These are phyloP conservation scores for Nyssa sinensis DNA, from an alignment of 148 eudicot genomes.

Conservation along the genomic window DNA sequence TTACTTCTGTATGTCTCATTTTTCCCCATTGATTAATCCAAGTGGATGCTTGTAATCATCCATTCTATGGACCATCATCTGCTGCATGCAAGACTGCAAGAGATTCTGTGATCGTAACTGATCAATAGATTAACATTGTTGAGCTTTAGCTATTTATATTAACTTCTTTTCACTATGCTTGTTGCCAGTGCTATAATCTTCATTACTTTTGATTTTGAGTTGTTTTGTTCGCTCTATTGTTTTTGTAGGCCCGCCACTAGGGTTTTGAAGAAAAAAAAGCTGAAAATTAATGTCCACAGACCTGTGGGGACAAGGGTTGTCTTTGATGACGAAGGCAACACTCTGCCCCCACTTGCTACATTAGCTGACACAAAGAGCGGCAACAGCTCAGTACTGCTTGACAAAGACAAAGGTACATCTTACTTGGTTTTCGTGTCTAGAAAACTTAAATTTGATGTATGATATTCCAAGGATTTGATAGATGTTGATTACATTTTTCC, in stretches of 20 bases:
- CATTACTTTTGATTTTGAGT: neutral
- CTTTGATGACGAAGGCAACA: constrained; percentile 83
- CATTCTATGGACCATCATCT: neutral
- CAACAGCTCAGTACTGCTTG: constrained; percentile 36
- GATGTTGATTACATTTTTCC: too few relatives aligned
- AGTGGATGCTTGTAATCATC: neutral
- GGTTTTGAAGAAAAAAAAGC: constrained; percentile 75
- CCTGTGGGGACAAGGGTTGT: constrained; percentile 85
- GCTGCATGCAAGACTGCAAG: neutral
- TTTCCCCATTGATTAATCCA: too few relatives aligned
- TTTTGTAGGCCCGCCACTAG: constrained; percentile 62
- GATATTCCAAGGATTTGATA: neutral
- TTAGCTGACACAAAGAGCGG: constrained; percentile 44
- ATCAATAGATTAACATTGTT: neutral
- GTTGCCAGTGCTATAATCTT: neutral
- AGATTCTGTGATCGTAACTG: neutral
- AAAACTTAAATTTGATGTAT: neutral
- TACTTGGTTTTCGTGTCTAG: neutral
- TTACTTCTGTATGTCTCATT: too few relatives aligned
- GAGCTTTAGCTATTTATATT: neutral
- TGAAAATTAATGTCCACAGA: constrained; percentile 81
- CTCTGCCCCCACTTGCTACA: constrained; percentile 73
- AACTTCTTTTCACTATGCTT: neutral
- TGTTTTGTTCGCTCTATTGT: constrained; percentile 4
- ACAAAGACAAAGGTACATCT: constrained; percentile 57